Conservation (phyloP, 129 eudicot genomes). For the Pulicaria dysenterica region DNA sequence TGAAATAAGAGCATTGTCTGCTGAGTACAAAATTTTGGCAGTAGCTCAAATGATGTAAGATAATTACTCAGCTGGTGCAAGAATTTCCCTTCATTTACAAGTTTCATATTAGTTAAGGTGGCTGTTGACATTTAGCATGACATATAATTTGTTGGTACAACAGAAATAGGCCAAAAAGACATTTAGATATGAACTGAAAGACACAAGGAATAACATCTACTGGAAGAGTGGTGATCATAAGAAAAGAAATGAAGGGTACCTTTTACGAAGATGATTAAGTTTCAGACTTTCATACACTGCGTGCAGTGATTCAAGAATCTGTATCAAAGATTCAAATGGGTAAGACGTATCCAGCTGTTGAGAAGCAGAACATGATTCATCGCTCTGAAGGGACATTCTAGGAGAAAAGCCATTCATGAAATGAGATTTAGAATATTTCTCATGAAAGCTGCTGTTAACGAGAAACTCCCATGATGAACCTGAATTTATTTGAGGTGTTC, state of each 20-base stretch:
- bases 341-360: constrained; percentile 44
- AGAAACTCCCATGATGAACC: constrained; percentile 89
- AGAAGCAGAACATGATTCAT: constrained; percentile 39
- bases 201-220: constrained; percentile 6
- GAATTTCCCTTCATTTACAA: neutral
- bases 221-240: neutral
- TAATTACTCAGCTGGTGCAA: neutral
- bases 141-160: neutral
- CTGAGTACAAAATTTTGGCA: constrained; percentile 6
- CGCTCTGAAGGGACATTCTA: constrained; percentile 35
- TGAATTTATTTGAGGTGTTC: constrained; percentile 29
- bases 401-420: constrained; percentile 44
- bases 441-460: constrained; percentile 64
- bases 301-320: constrained; percentile 79
- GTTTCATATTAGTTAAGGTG: constrained; percentile 13
- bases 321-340: constrained; percentile 49
- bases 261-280: constrained; percentile 79
- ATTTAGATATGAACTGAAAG: constrained; percentile 16
- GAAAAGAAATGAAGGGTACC: constrained; percentile 40
- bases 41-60: constrained; percentile 7
- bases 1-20: neutral
- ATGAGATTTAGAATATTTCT: constrained; percentile 52
- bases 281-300: constrained; percentile 91
- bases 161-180: neutral
- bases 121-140: neutral